Evolutionary conservation across 371 early-diverging fungal species (phyloP).

Genomic region (Polyrhizophydium stewartii): DNA sequence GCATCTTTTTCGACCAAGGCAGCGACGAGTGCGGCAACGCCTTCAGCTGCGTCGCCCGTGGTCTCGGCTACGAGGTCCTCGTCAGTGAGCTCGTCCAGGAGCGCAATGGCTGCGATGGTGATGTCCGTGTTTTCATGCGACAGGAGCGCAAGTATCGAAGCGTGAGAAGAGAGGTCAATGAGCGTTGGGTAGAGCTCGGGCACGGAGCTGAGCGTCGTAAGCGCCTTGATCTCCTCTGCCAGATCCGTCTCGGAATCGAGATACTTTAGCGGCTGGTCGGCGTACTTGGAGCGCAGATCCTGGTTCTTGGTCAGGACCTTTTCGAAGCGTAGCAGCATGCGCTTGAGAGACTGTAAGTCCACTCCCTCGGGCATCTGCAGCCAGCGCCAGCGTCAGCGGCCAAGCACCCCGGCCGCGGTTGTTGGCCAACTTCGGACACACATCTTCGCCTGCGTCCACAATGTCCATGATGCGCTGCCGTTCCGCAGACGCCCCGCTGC

Average conservation of each 20-base stretch:
- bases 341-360: slow-evolving; percentile 60
- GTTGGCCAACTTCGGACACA: slow-evolving; percentile 35
- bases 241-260: slow-evolving; percentile 93
- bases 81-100: slow-evolving; percentile 85
- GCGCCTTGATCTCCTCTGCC: slow-evolving; percentile 78
- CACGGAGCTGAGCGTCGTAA: slow-evolving; percentile 69
- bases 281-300: slow-evolving; percentile 78
- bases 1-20: slow-evolving; percentile 70
- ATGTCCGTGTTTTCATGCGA: slow-evolving; percentile 95
- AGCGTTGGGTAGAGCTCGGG: slow-evolving; percentile 75
- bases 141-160: slow-evolving; percentile 67
- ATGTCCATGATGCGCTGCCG: slow-evolving; percentile 74
- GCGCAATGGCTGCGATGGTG: slow-evolving; percentile 73
- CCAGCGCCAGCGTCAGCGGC: slow-evolving; percentile 4
- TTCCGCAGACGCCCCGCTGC: slow-evolving; percentile 74
- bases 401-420: background rate
- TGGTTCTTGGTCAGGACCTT: slow-evolving; percentile 82
- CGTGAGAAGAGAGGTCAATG: slow-evolving; percentile 61
- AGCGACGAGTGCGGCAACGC: slow-evolving; percentile 65
- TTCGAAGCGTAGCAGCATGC: slow-evolving; percentile 77
- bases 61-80: slow-evolving; percentile 74
- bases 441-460: slow-evolving; percentile 79
- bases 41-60: slow-evolving; percentile 36
- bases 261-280: slow-evolving; percentile 73
- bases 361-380: slow-evolving; percentile 48